These are phyloP conservation scores for Gastrolobium bilobum DNA, from an alignment of 306 rosid genomes.

Conservation along the genomic window DNA sequence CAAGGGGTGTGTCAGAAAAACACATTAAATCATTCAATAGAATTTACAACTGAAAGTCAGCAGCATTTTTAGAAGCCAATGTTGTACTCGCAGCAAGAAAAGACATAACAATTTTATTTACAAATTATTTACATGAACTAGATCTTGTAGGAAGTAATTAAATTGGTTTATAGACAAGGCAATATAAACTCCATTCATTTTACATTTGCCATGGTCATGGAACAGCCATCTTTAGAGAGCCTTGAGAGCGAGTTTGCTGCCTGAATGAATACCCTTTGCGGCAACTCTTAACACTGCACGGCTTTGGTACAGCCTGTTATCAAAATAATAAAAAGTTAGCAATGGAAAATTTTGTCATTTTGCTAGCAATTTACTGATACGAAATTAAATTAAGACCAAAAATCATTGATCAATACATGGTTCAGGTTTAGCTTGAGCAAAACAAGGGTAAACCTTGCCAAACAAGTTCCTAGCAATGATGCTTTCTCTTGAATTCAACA, in stretches of 20 bases:
- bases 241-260: constrained; percentile 74
- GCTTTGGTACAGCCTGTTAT: constrained; percentile 73
- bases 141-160: constrained; percentile 20
- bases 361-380: background rate
- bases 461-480: background rate
- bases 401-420: background rate
- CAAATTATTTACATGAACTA: constrained; percentile 55
- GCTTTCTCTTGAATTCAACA: background rate
- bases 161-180: constrained; percentile 28
- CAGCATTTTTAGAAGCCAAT: constrained; percentile 35
- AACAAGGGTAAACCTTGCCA: background rate
- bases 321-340: constrained; percentile 18
- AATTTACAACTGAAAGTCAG: constrained; percentile 2
- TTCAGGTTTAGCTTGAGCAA: constrained; percentile 22
- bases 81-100: background rate
- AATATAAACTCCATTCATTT: constrained; percentile 33
- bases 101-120: constrained; percentile 51
- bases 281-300: constrained; percentile 79
- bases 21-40: constrained; percentile 28
- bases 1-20: background rate
- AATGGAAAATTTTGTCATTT: constrained; percentile 12
- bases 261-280: constrained; percentile 70
- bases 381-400: background rate
- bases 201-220: constrained; percentile 37
- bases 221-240: constrained; percentile 60